A percentile compares a stretch with the other conserved stretches of the same genome.
Evolutionary conservation across 495 filamentous ascomycete species (phyloP).

Genomic region (Aspergillus biplanus): DNA sequence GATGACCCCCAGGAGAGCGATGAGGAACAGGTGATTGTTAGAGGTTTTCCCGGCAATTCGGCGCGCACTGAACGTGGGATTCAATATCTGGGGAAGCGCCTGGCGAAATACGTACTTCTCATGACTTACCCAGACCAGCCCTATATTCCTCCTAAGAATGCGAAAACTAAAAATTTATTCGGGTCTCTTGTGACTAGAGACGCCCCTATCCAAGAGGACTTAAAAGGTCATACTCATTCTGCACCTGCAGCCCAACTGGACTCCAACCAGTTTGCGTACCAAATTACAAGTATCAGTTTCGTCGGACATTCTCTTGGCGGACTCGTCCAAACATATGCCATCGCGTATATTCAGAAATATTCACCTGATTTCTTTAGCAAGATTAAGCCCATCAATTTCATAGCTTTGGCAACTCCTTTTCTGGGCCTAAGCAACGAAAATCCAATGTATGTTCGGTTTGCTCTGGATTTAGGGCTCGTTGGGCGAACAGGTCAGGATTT

Average conservation of each 20-base stretch:
- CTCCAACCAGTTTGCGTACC: slow-evolving; percentile 61
- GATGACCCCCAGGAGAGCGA: slow-evolving; percentile 53
- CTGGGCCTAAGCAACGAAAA: slow-evolving; percentile 97
- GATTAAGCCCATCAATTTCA: slow-evolving; percentile 90
- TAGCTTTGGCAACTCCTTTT: slow-evolving; percentile 87
- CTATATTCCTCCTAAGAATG: slow-evolving; percentile 70
- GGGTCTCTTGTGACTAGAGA: slow-evolving; percentile 38
- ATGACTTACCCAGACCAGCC: slow-evolving; percentile 94
- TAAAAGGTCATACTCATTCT: slow-evolving; percentile 10
- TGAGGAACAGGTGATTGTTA: slow-evolving; percentile 90
- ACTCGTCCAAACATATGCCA: slow-evolving; percentile 89
- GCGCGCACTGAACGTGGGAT: slow-evolving; percentile 91
- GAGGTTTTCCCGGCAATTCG: slow-evolving; percentile 89
- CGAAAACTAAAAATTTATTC: slow-evolving; percentile 44
- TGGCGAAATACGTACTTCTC: slow-evolving; percentile 86
- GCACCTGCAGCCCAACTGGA: slow-evolving; percentile 20
- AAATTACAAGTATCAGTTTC: slow-evolving; percentile 94
- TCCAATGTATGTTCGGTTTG: slow-evolving; percentile 94
- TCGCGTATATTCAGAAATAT: slow-evolving; percentile 97
- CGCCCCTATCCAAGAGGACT: slow-evolving; percentile 19
- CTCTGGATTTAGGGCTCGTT: slow-evolving; percentile 92
- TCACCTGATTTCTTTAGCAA: slow-evolving; percentile 87
- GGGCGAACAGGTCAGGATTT: slow-evolving; percentile 94
- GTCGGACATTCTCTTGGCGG: slow-evolving; percentile 93
- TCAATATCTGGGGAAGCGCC: slow-evolving; percentile 92